These are phyloP conservation scores for Leucoagaricus sp. DNA, from an alignment of 1,284 basidiomycete genomes.

Conservation along the genomic window DNA sequence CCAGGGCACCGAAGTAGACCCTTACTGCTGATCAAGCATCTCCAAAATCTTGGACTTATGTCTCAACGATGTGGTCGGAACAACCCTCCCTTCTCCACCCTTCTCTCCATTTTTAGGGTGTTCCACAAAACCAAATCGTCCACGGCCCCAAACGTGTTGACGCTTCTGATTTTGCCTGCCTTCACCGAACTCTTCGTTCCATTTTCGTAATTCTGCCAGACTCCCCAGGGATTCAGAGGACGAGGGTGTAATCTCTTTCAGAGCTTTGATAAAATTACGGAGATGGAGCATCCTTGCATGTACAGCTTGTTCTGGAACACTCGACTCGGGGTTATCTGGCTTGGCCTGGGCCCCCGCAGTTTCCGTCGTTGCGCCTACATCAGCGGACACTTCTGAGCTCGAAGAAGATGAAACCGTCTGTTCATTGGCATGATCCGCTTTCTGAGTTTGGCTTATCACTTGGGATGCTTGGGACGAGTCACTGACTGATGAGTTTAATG, in stretches of 20 bases:
- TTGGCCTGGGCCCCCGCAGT: neutral
- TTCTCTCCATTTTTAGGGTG: conserved; percentile 27
- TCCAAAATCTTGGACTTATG: conserved; percentile 8
- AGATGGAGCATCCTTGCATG: conserved; percentile 47
- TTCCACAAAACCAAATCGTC: conserved; percentile 70
- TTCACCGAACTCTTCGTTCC: conserved; percentile 93
- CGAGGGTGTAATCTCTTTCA: conserved; percentile 86
- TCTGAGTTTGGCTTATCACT: neutral
- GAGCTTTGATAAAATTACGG: conserved; percentile 78
- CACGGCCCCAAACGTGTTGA: conserved; percentile 73
- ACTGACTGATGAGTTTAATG: neutral
- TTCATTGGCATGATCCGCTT: neutral
- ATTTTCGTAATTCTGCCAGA: conserved; percentile 81
- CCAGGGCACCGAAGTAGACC: neutral
- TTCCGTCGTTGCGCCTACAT: neutral
- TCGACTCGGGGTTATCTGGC: conserved; percentile 8
- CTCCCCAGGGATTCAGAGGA: conserved; percentile 81
- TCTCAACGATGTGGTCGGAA: conserved; percentile 15
- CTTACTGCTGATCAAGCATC: conserved; percentile 7
- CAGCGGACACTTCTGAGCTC: neutral
- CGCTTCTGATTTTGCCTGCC: conserved; percentile 62
- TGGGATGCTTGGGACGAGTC: neutral
- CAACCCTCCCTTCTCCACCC: conserved; percentile 48
- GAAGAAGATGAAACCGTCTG: neutral
- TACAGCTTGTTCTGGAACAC: conserved; percentile 14